Percentiles rank a stretch among this genome's conserved stretches.
Conservation (phyloP, 1,284 basidiomycete genomes). For the Fomitiporia mediterranea region DNA sequence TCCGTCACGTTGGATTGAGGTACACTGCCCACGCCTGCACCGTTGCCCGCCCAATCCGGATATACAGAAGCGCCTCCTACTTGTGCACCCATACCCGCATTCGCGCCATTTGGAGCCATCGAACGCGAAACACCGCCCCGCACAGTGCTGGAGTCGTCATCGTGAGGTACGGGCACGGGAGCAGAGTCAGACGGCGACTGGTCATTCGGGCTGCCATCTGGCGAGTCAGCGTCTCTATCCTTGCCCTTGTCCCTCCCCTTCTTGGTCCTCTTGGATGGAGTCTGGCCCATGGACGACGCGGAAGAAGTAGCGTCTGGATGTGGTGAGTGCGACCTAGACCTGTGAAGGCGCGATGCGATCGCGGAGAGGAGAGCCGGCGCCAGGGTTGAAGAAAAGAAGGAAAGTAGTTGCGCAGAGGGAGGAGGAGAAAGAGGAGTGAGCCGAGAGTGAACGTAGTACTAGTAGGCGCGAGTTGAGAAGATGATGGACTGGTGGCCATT, state of each 20-base stretch:
- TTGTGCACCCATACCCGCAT: constrained; percentile 23
- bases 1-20: constrained; percentile 22
- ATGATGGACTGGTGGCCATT: constrained; percentile 3
- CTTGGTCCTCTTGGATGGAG: constrained; percentile 73
- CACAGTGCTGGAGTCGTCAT: constrained; percentile 24
- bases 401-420: constrained; percentile 5
- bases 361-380: constrained; percentile 75
- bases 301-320: constrained; percentile 42
- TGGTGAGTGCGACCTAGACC: constrained; percentile 66
- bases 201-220: constrained; percentile 6
- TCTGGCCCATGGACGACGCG: constrained; percentile 61
- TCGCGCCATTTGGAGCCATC: constrained; percentile 30
- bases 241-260: constrained; percentile 55
- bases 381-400: constrained; percentile 46
- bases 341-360: constrained; percentile 63
- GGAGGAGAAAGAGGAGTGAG: constrained; percentile 16
- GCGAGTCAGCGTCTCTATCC: constrained; percentile 22
- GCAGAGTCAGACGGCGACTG: constrained; percentile 16
- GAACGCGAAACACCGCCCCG: constrained; percentile 43
- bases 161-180: constrained; percentile 30
- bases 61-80: not conserved
- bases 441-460: not conserved
- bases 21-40: not conserved
- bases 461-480: constrained; percentile 3
- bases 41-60: constrained; percentile 22